These are phyloP conservation scores for Acer negundo DNA, from an alignment of 345 rosid genomes.

Conservation along the genomic window DNA sequence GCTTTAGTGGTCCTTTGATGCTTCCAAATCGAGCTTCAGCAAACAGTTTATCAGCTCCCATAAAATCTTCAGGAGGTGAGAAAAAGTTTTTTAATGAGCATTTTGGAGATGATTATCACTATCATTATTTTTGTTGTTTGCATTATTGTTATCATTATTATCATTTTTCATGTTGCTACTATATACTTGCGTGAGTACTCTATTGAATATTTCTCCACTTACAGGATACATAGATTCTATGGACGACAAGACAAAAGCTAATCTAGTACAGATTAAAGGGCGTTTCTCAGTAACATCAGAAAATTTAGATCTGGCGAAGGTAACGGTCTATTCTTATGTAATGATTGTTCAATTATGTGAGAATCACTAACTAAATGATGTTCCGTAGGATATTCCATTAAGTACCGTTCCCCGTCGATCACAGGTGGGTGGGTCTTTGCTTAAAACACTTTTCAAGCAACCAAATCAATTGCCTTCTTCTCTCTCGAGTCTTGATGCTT, in stretches of 20 bases:
- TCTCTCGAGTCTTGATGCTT: constrained; percentile 25
- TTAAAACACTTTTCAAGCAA: constrained; percentile 14
- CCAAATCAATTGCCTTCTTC: constrained; percentile 17
- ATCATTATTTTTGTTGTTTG: constrained; percentile 6
- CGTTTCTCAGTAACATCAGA: constrained; percentile 98
- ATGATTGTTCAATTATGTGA: constrained; percentile 18
- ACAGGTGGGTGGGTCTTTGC: constrained; percentile 63
- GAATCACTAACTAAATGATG: constrained; percentile 49
- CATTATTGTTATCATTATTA: background rate
- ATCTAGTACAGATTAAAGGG: constrained; percentile 94
- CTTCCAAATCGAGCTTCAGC: constrained; percentile 97
- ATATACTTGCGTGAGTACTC: background rate
- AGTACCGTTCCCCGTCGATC: constrained; percentile 78
- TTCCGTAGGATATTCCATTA: constrained; percentile 82
- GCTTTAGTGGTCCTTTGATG: constrained; percentile 95
- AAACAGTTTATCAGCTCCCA: constrained; percentile 97
- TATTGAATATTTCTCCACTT: constrained; percentile 18
- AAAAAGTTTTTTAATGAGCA: background rate
- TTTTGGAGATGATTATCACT: constrained; percentile 13
- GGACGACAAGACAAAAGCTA: constrained; percentile 93
- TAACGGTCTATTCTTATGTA: constrained; percentile 33
- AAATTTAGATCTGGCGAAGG: constrained; percentile 93
- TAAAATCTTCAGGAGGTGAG: constrained; percentile 90
- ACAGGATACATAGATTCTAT: constrained; percentile 88
- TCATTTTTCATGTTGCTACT: background rate